Evolutionary conservation across 306 rosid genomes (phyloP), one percentile per base, ranked within the genome.

Genomic region (Hippophae tibetana): DNA sequence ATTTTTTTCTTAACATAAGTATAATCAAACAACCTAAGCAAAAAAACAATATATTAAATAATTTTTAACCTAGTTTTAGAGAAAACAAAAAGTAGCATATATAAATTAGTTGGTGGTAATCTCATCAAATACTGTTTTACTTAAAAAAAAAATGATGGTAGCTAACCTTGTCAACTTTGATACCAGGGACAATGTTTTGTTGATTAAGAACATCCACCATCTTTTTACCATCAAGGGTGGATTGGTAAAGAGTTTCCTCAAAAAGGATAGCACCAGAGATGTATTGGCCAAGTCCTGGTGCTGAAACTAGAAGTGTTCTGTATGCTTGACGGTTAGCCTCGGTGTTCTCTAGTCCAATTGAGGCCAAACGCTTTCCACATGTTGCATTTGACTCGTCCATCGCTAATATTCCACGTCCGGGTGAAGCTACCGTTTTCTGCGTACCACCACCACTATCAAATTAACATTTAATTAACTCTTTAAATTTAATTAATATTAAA

Each of bases 321-420:
- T 64, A 89, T 18, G 97, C 97, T 59, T 89, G 97, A 71, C 97
- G 90, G 81, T 89, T 89, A 47, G 79, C 89, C 66, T 89, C 97
- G 0, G 97, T 89, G 86, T 89, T 89, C 79, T 89, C 97, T 14
- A 89, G 49, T 54, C 97, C 97, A 57, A 89, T 86, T n/a, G 97
- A 89, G 11, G 92, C 97, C 64, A 89, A 69, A 68, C 97, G 90
- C 84, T 89, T 89, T 61, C 97, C 97, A 26, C 89, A 81, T 11
- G 97, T 89, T 9, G 97, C 97, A 60, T 89, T 89, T 0, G 97
- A 89, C 76, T 89, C 97, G 42, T 89, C 97, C 97, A 89, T 89
- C 25, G 97, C 97, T 90, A 89, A 74, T 46, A 89, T 89, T 14
- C 97, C 97, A 64, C 89, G 94, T 53, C 97, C 97, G 2, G 97